These are phyloP conservation scores for Lentinula sp. DNA, from an alignment of 768 basidiomycete species.

Conservation along the genomic window DNA sequence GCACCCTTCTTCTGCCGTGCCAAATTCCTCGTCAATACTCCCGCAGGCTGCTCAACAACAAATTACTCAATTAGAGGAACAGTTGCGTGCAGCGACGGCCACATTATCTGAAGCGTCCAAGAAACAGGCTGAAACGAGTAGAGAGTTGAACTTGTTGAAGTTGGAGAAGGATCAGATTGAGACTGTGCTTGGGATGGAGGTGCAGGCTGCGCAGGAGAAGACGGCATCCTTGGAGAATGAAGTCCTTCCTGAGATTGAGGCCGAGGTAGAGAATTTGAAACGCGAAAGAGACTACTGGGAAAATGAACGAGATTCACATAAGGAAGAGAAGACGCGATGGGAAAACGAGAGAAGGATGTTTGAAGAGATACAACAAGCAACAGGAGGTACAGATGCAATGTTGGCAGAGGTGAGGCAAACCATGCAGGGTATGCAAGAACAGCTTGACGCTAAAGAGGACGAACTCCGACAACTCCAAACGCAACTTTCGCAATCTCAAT, in stretches of 20 bases:
- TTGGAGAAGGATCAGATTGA: slow-evolving; percentile 69
- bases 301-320: slow-evolving; percentile 25
- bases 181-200: slow-evolving; percentile 56
- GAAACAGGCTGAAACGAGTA: slow-evolving; percentile 54
- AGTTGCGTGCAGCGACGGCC: slow-evolving; percentile 54
- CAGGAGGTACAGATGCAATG: slow-evolving; percentile 31
- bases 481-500: slow-evolving; percentile 35
- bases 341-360: slow-evolving; percentile 29
- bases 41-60: slow-evolving; percentile 39
- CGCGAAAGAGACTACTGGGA: slow-evolving; percentile 48
- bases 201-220: slow-evolving; percentile 62
- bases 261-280: slow-evolving; percentile 39
- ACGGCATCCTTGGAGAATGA: slow-evolving; percentile 52
- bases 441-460: slow-evolving; percentile 35
- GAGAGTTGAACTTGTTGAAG: slow-evolving; percentile 55
- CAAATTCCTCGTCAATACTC: slow-evolving; percentile 29
- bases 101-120: slow-evolving; percentile 52
- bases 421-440: slow-evolving; percentile 14
- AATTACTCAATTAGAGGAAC: slow-evolving; percentile 52
- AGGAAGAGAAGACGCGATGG: slow-evolving; percentile 13
- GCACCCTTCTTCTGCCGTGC: slow-evolving; percentile 62
- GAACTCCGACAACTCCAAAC: slow-evolving; percentile 29
- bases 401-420: slow-evolving; percentile 28
- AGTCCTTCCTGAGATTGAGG: slow-evolving; percentile 42
- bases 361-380: slow-evolving; percentile 33